Percentiles rank a stretch among this genome's conserved stretches.
phyloP scores from a whole-genome alignment of 495 filamentous ascomycete species.

The Penicillium taxi region DNA sequence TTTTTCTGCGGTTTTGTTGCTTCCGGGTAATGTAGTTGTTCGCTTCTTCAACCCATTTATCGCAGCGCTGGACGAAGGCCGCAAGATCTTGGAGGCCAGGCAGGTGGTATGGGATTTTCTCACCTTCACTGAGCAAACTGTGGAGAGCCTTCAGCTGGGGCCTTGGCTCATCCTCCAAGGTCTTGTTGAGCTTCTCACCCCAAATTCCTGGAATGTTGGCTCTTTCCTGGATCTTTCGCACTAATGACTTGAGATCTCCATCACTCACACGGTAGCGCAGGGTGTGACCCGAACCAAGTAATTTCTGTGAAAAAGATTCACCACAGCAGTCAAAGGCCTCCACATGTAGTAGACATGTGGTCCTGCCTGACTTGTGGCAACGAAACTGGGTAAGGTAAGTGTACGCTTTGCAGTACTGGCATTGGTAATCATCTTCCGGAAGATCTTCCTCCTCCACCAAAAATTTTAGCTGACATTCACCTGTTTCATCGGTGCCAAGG shows the following conservation, averaged over 20 bases:
- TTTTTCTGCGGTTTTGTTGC: conserved; percentile 97
- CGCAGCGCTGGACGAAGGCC: conserved; percentile 87
- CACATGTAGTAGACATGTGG: conserved; percentile 71
- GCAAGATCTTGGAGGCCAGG: conserved; percentile 74
- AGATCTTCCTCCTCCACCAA: conserved; percentile 62
- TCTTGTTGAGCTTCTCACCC: conserved; percentile 81
- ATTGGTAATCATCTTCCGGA: conserved; percentile 83
- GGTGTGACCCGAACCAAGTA: conserved; percentile 55
- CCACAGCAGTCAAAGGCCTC: conserved; percentile 75
- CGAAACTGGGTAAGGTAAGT: conserved; percentile 85
- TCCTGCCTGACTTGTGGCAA: conserved; percentile 68
- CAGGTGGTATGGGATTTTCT: conserved; percentile 92
- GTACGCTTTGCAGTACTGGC: conserved; percentile 85
- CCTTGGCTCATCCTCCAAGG: conserved; percentile 70
- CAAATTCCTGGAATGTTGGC: conserved; percentile 79
- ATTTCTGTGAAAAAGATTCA: conserved; percentile 48
- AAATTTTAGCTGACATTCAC: conserved; percentile 36
- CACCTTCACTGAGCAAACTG: conserved; percentile 81
- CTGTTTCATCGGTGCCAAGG: conserved; percentile 26
- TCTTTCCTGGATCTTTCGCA: conserved; percentile 76
- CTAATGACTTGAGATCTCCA: conserved; percentile 54
- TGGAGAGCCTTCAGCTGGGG: conserved; percentile 83
- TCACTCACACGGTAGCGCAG: conserved; percentile 70
- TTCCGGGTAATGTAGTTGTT: conserved; percentile 96
- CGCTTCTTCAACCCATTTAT: conserved; percentile 97